A percentile compares a stretch with the other conserved stretches of the same genome.
These are phyloP conservation scores for Picea abies DNA, from an alignment of 83 land plant species.

Conservation along the genomic window DNA sequence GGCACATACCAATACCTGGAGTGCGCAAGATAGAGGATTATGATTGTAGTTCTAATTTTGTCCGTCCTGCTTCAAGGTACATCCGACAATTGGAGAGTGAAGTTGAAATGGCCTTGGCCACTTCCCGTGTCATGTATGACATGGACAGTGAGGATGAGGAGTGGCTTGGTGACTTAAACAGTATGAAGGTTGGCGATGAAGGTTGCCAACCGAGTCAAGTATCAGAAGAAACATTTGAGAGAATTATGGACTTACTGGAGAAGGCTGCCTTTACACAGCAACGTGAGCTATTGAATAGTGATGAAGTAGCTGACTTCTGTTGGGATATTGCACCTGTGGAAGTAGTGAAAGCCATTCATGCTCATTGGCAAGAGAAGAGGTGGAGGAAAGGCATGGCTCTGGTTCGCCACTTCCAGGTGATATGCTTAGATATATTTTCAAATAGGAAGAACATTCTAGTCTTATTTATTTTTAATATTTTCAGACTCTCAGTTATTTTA, in stretches of 20 bases:
- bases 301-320: slow-evolving; percentile 62
- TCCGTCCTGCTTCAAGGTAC: slow-evolving; percentile 58
- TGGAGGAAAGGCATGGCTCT: slow-evolving; percentile 82
- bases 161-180: slow-evolving; percentile 54
- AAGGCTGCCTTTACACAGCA: slow-evolving; percentile 66
- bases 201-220: slow-evolving; percentile 22
- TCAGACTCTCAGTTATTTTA: neutral
- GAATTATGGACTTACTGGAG: slow-evolving; percentile 81
- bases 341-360: slow-evolving; percentile 56
- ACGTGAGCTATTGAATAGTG: slow-evolving; percentile 52
- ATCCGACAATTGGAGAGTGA: slow-evolving; percentile 64
- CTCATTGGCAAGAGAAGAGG: slow-evolving; percentile 78
- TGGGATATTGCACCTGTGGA: slow-evolving; percentile 57
- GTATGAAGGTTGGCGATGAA: slow-evolving; percentile 28
- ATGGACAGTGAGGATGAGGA: slow-evolving; percentile 98
- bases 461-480: slow-evolving; percentile 4
- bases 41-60: slow-evolving; percentile 55
- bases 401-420: slow-evolving; percentile 94
- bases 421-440: slow-evolving; percentile 5
- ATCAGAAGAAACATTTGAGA: slow-evolving; percentile 82
- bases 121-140: slow-evolving; percentile 76
- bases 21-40: slow-evolving; percentile 62
- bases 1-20: slow-evolving; percentile 84
- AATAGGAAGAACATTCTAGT: neutral
- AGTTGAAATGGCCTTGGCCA: slow-evolving; percentile 83